A percentile compares a stretch with the other conserved stretches of the same genome.
phyloP scores from a whole-genome alignment of 805 yeast species.

The Zygosaccharomyces gambellarensis region DNA sequence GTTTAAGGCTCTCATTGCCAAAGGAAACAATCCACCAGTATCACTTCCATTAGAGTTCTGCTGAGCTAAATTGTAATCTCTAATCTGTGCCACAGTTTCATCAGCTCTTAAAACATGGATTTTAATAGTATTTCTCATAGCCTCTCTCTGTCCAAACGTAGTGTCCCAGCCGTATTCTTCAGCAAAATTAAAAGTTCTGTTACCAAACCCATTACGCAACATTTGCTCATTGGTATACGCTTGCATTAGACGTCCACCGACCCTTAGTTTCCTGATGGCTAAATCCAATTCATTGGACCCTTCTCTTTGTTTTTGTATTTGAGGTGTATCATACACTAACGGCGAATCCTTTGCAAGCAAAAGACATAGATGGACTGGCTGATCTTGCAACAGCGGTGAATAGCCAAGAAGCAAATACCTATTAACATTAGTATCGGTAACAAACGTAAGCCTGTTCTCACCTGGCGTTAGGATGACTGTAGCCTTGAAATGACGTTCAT shows the following conservation, averaged over 20 bases:
- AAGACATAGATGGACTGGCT: conserved; percentile 77
- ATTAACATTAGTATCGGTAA: conserved; percentile 40
- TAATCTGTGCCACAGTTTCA: conserved; percentile 61
- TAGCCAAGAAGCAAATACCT: conserved; percentile 40
- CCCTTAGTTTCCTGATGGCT: conserved; percentile 68
- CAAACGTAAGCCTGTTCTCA: conserved; percentile 50
- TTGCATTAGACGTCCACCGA: conserved; percentile 84
- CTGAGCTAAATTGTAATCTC: conserved; percentile 80
- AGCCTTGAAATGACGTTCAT: conserved; percentile 68
- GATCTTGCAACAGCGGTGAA: conserved; percentile 55
- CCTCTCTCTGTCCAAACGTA: conserved; percentile 37
- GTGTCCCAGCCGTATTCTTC: conserved; percentile 60
- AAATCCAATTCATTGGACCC: conserved; percentile 66
- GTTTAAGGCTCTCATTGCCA: conserved; percentile 70
- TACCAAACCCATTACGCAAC: conserved; percentile 71
- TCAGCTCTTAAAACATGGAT: conserved; percentile 72
- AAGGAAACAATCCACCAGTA: conserved; percentile 69
- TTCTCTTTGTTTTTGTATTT: conserved; percentile 36
- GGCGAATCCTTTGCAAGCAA: conserved; percentile 74
- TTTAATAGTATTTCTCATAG: conserved; percentile 57
- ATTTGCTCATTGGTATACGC: conserved; percentile 90
- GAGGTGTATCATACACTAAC: conserved; percentile 64
- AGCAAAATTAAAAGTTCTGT: conserved; percentile 67
- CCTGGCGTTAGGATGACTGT: conserved; percentile 67
- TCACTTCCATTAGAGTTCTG: conserved; percentile 71